Percentiles rank a stretch among this genome's conserved stretches.
These are phyloP conservation scores for Mucor circinelloides DNA, from an alignment of 371 early-diverging fungal species.

Conservation along the genomic window DNA sequence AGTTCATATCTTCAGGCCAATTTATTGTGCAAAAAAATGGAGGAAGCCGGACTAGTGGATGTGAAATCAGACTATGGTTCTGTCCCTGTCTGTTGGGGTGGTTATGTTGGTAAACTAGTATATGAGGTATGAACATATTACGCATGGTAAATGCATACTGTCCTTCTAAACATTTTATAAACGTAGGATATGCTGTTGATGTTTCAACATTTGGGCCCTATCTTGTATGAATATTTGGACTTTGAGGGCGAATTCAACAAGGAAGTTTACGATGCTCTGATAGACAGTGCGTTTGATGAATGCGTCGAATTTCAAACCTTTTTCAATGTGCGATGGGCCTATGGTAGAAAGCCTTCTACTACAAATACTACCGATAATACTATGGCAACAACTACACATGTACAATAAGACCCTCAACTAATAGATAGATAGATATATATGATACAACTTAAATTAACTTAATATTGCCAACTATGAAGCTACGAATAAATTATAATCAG, in stretches of 20 bases:
- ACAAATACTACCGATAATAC: background rate
- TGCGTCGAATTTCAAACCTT: conserved; percentile 46
- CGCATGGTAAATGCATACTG: background rate
- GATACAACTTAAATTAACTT: background rate
- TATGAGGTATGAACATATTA: conserved; percentile 35
- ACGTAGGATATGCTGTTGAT: conserved; percentile 20
- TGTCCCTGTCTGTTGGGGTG: conserved; percentile 48
- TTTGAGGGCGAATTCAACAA: conserved; percentile 23
- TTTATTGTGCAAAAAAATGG: conserved; percentile 15
- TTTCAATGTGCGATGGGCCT: conserved; percentile 40
- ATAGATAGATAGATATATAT: background rate
- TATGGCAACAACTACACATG: background rate
- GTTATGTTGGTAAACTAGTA: conserved; percentile 41
- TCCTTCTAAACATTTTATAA: background rate
- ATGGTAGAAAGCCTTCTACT: conserved; percentile 23
- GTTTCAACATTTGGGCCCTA: conserved; percentile 25
- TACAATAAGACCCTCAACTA: background rate
- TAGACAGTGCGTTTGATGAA: conserved; percentile 48
- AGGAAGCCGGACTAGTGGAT: conserved; percentile 30
- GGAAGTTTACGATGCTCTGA: conserved; percentile 20
- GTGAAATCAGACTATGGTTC: conserved; percentile 38
- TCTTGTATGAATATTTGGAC: conserved; percentile 19
- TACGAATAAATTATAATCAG: background rate
- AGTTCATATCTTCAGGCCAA: conserved; percentile 21
- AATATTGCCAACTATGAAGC: background rate